Evolutionary conservation across 1,284 basidiomycete genomes (phyloP), one percentile per base, ranked within the genome.

Genomic region (Sutorius eximius): DNA sequence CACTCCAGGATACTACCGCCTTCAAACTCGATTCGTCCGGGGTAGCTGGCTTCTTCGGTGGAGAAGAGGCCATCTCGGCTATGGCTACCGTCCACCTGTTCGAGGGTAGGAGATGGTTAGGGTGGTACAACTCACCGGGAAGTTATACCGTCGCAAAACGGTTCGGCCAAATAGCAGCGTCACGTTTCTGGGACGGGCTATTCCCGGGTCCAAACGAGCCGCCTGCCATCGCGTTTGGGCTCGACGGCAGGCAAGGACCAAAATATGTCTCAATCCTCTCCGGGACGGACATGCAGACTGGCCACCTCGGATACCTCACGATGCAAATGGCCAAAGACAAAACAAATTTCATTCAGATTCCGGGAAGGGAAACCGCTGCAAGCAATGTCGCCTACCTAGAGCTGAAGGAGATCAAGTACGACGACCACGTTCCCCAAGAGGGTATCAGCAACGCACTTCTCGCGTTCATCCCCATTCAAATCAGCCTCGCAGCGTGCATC

Each of bases 41-140:
- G 13, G 58, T 68, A 13, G 59, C 62, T 18, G 69, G 66, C 1
- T 64, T 61, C 18, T 72, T 70, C 11, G 71, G 70, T 0, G 71
- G 71, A n/a, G 53, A 72, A 32, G 67, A 71, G 48, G 71, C 67
- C 9, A 56, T 71, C 34, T 58, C 62, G 0, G 67, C 70, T 13
- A 73, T 72, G 67, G 54, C 48, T 5, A 65, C 63, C 7, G 58
- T 72, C 29, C 62, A 67, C 34, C 49, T 72, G 7, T 71, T 59
- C 47, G 22, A 51, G 38, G 59, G 59, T 4, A 61, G 63, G 40
- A 63, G 53, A 11, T 71, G 61, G 62, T 40, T 73, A n/a, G 70
- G 70, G 6, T 72, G 71, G 71, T 72, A 61, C 49, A 73, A 71
- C 16, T 63, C 65, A 8, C 70, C 70, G 3, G 70, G 70, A n/a